Evolutionary conservation across 305 asterid species (phyloP).

Genomic region (Coffea humblotiana): DNA sequence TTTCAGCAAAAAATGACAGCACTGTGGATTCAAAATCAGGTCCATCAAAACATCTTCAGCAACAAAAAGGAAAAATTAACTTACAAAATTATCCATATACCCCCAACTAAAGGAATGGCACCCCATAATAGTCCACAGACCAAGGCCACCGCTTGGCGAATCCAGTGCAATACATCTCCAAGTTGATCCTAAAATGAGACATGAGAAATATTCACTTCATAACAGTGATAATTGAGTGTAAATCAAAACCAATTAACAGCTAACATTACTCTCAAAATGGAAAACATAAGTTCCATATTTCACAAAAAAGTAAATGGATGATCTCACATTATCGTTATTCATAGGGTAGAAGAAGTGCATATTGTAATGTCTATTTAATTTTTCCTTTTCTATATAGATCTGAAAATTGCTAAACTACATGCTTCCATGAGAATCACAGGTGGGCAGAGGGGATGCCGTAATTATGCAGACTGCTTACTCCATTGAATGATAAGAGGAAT

Average conservation of each 20-base stretch:
- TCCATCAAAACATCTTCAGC: background rate
- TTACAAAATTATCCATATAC: constrained; percentile 86
- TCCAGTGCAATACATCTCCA: constrained; percentile 92
- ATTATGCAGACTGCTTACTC: background rate
- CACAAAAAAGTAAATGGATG: background rate
- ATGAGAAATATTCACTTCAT: constrained; percentile 18
- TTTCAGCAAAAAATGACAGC: too few relatives aligned
- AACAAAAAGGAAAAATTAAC: constrained; percentile 24
- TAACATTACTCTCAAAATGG: background rate
- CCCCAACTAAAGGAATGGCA: constrained; percentile 89
- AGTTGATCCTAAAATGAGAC: constrained; percentile 75
- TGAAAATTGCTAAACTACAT: background rate
- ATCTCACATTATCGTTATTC: background rate
- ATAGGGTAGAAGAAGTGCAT: background rate
- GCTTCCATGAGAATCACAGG: background rate
- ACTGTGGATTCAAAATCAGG: background rate
- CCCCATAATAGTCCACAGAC: constrained; percentile 86
- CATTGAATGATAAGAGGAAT: background rate
- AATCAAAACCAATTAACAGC: background rate
- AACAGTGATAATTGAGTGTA: background rate
- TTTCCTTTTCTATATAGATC: background rate
- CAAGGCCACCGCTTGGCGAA: constrained; percentile 80
- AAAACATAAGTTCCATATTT: background rate
- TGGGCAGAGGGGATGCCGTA: background rate
- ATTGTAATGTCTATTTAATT: background rate